These are phyloP conservation scores for Sisymbrium irio DNA, from an alignment of 345 rosid species.

Conservation along the genomic window DNA sequence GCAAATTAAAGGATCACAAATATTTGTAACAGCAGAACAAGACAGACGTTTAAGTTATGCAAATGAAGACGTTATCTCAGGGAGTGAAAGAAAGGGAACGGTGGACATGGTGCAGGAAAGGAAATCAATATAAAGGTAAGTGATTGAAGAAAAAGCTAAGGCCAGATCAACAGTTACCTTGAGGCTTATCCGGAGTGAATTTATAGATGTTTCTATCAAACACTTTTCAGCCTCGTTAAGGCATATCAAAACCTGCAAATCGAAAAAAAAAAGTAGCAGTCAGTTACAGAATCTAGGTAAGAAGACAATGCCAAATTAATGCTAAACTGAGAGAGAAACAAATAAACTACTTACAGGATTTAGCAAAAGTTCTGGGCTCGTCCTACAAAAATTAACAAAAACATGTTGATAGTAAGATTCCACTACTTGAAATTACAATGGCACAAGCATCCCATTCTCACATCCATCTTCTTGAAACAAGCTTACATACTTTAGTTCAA, in stretches of 20 bases:
- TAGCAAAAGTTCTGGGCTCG: constrained; percentile 85
- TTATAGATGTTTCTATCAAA: constrained; percentile 92
- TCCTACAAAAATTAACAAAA: constrained; percentile 57
- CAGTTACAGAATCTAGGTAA: constrained; percentile 4
- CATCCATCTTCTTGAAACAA: constrained; percentile 23
- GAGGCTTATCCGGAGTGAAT: constrained; percentile 90
- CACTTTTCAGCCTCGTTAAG: constrained; percentile 97
- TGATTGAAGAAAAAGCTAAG: not conserved
- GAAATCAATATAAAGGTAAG: not conserved
- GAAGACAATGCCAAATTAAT: not conserved
- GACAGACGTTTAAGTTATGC: not conserved
- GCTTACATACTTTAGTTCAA: constrained; percentile 86
- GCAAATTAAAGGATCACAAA: constrained; percentile 1
- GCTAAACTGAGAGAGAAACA: constrained; percentile 7
- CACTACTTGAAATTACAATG: constrained; percentile 7
- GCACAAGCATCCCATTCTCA: constrained; percentile 27
- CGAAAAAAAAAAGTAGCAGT: not conserved
- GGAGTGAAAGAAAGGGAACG: not conserved
- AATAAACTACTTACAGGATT: constrained; percentile 71
- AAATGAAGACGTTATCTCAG: not conserved
- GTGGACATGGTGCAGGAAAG: not conserved
- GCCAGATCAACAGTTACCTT: constrained; percentile 53
- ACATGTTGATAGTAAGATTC: constrained; percentile 21
- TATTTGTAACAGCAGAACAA: not conserved
- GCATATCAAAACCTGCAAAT: constrained; percentile 79